Evolutionary conservation across 177 flowering plant genomes (phyloP).

Genomic region (Vitis hybrid): DNA sequence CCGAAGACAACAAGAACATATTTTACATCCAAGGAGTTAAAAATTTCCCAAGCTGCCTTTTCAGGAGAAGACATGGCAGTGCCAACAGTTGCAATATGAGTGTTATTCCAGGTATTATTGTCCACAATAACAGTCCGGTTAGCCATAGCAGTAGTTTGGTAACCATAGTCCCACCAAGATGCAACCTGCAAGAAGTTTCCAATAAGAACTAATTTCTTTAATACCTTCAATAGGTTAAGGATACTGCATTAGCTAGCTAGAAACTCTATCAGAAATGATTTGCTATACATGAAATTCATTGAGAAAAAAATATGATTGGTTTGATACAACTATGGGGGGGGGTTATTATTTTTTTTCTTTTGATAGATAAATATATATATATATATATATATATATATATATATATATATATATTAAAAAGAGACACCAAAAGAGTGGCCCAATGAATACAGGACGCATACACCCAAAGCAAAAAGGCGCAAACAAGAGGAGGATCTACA

Average conservation of each 20-base stretch:
- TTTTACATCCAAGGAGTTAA: conserved; percentile 94
- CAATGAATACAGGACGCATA: no score
- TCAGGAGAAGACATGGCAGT: conserved; percentile 99
- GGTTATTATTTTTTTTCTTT: no score
- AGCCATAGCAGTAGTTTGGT: conserved; percentile 99
- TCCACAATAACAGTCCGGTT: conserved; percentile 97
- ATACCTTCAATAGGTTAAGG: neutral
- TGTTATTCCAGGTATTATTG: conserved; percentile 98
- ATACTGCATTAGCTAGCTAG: neutral
- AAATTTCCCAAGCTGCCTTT: conserved; percentile 98
- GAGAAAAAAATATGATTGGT: no score
- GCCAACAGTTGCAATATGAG: conserved; percentile 99
- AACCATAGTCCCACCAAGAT: conserved; percentile 99
- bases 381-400: no score
- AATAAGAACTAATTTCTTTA: neutral
- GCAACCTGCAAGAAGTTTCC: conserved; percentile 67
- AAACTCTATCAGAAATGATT: neutral
- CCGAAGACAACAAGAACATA: conserved; percentile 99
- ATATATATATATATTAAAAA: no score
- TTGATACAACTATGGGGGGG: no score
- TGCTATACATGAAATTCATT: no score
- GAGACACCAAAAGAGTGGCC: no score
- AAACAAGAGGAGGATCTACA: no score
- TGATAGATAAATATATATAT: no score
- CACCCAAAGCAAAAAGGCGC: no score